Percentiles rank a stretch among this genome's conserved stretches.
Conservation (phyloP, 192 early-diverging fungal species). For the Podila epigama region DNA sequence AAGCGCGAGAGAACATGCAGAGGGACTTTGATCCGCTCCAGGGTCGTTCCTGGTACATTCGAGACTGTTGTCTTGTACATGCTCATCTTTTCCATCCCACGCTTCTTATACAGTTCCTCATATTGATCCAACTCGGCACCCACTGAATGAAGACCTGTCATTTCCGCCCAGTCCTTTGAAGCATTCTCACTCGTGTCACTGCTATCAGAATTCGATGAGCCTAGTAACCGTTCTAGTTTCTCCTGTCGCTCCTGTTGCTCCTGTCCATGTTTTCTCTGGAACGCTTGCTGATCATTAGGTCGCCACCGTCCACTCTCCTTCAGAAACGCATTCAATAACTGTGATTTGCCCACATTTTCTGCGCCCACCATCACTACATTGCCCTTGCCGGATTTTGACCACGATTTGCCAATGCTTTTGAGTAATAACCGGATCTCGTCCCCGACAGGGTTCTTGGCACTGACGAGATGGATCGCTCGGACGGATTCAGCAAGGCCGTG, state of each 20-base stretch:
- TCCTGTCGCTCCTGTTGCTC: slow-evolving; percentile 15
- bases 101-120: slow-evolving; percentile 18
- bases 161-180: slow-evolving; percentile 17
- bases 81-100: slow-evolving; percentile 20
- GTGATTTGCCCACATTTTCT: slow-evolving; percentile 43
- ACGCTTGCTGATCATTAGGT: slow-evolving; percentile 2
- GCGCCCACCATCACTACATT: slow-evolving; percentile 43
- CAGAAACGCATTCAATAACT: slow-evolving; percentile 40
- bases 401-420: slow-evolving; percentile 19
- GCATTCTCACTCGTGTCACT: neutral
- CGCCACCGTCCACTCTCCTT: slow-evolving; percentile 31
- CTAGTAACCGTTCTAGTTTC: slow-evolving; percentile 19
- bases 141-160: slow-evolving; percentile 19
- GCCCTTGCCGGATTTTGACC: slow-evolving; percentile 21
- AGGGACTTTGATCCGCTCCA: slow-evolving; percentile 34
- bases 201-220: neutral
- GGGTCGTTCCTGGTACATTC: slow-evolving; percentile 41
- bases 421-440: slow-evolving; percentile 36
- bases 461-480: slow-evolving; percentile 32
- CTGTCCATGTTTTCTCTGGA: neutral
- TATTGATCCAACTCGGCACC: slow-evolving; percentile 23
- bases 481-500: slow-evolving; percentile 12
- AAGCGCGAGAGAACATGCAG: slow-evolving; percentile 22
- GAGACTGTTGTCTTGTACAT: slow-evolving; percentile 36
- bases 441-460: slow-evolving; percentile 40